Evolutionary conservation across 805 yeast genomes (phyloP), one percentile per base, ranked within the genome.

Genomic region (Cephaloascus fragrans): DNA sequence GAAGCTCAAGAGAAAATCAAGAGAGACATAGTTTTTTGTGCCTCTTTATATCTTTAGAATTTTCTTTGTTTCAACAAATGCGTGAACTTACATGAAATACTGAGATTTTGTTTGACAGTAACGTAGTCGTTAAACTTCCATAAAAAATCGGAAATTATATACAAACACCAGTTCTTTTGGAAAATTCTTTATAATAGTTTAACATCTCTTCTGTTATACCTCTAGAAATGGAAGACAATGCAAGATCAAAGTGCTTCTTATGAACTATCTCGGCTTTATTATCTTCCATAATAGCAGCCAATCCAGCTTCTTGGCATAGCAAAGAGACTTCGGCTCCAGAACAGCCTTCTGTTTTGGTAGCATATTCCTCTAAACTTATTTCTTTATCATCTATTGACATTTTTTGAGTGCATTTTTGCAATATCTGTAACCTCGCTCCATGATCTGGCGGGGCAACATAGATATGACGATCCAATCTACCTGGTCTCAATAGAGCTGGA

Each of bases 21-120:
- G 62, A 77, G 99, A 51, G 98, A 93, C 57, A 93, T 93, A 49
- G 97, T 93, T 0, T 93, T 93, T 61, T 93, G 97, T 56, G 97
- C 97, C 3, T 84, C 96, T 41, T 72, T 93, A 43, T 93, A 93
- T 55, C 64, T 90, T 47, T 89, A 69, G 45, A 16, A 26, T 26
- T 26, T 26, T 26, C 29, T 26, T 26, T 26, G 12, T 26, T 26
- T 14, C 29, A 26, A 26, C 9, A 26, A 9, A 26, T 14, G 14
- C 29, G 29, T 10, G 29, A 26, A n/a, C n/a, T n/a, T n/a, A n/a
- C n/a, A n/a, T n/a, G n/a, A n/a, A n/a, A n/a, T n/a, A n/a, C n/a
- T n/a, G n/a, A n/a, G n/a, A n/a, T n/a, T n/a, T n/a, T n/a, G n/a
- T n/a, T n/a, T n/a, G n/a, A n/a, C n/a, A n/a, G n/a, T n/a, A n/a